Conservation (phyloP, 345 rosid species). For the Eucalyptus curtisii region DNA sequence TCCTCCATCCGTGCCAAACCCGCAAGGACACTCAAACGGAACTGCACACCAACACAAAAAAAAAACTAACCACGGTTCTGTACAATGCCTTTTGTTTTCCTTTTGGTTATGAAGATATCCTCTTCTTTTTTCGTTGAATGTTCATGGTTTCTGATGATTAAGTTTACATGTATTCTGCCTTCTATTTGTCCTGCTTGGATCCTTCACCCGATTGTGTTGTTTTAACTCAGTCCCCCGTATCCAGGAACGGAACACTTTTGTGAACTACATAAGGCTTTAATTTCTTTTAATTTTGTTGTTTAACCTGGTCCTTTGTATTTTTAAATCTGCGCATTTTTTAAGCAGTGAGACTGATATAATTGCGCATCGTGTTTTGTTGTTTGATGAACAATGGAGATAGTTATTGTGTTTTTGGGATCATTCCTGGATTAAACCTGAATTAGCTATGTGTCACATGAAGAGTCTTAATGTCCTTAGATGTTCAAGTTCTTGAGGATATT, state of each 20-base stretch:
- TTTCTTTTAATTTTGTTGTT: not conserved
- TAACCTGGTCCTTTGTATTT: not conserved
- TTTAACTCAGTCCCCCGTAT: not conserved
- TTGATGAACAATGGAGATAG: not conserved
- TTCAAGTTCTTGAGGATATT: not conserved
- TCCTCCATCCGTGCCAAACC: not conserved
- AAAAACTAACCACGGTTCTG: not conserved
- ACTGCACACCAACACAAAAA: not conserved
- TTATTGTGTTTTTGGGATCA: not conserved
- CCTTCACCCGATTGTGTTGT: not conserved
- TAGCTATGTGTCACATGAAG: not conserved
- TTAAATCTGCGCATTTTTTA: not conserved
- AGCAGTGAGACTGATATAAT: not conserved
- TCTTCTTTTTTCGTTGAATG: not conserved
- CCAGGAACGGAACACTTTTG: not conserved
- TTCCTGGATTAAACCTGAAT: not conserved
- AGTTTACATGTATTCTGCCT: not conserved
- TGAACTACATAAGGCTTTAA: not conserved
- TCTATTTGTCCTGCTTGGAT: not conserved
- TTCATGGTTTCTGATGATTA: not conserved
- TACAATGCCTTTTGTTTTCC: not conserved
- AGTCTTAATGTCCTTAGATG: not conserved
- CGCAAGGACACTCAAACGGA: not conserved
- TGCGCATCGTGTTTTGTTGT: not conserved
- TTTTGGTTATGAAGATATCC: not conserved